Conservation (phyloP, 2,329 filamentous ascomycete species). For the Xylaria polymorpha region DNA sequence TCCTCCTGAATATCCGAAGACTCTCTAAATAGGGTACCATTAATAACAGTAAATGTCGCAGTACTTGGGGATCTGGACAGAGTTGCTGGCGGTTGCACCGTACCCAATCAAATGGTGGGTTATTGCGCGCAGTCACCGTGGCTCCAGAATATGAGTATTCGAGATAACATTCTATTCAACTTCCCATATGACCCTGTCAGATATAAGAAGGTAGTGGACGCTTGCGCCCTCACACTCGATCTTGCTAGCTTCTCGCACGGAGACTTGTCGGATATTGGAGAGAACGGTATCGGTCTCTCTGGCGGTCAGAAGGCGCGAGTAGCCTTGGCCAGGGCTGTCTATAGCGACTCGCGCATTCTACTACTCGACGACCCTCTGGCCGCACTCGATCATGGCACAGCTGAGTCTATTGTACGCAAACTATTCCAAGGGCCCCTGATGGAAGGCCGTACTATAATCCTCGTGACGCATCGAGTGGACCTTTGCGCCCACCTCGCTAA, state of each 20-base stretch:
- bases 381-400: slow-evolving; percentile 71
- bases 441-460: slow-evolving; percentile 75
- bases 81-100: slow-evolving; percentile 59
- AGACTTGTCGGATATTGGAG: slow-evolving; percentile 69
- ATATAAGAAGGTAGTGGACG: slow-evolving; percentile 70
- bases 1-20: not conserved
- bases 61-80: slow-evolving; percentile 75
- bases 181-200: slow-evolving; percentile 63
- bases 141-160: slow-evolving; percentile 73
- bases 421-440: slow-evolving; percentile 69
- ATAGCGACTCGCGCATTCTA: slow-evolving; percentile 67
- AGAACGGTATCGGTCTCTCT: slow-evolving; percentile 71
- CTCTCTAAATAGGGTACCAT: not conserved
- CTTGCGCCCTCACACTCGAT: slow-evolving; percentile 68
- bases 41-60: slow-evolving; percentile 17
- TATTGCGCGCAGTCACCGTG: slow-evolving; percentile 72
- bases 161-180: slow-evolving; percentile 74
- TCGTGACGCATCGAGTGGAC: slow-evolving; percentile 84
- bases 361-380: slow-evolving; percentile 73
- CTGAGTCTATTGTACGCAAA: slow-evolving; percentile 70
- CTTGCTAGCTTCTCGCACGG: slow-evolving; percentile 66
- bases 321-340: slow-evolving; percentile 71
- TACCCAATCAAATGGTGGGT: slow-evolving; percentile 63
- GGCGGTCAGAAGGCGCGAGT: slow-evolving; percentile 73
- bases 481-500: slow-evolving; percentile 78